Base-by-base conservation (phyloP, 2,329 filamentous ascomycete genomes). In the Pseudogymnoascus sp. region DNA sequence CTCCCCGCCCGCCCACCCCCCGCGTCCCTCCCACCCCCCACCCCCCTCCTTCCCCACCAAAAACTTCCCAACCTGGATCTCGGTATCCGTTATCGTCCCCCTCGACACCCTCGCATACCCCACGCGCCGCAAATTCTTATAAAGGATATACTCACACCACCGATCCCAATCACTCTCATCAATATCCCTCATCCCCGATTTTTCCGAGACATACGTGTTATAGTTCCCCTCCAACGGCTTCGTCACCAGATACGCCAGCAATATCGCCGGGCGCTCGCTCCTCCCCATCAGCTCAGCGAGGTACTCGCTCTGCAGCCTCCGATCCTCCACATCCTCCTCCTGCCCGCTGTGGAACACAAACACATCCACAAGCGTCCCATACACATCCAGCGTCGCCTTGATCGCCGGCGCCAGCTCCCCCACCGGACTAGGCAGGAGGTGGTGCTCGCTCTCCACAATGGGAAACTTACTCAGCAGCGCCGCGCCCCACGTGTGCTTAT, bases 271-370 rank as follows among this genome's bases (percentile, higher is more conserved):
- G 1, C 93, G 86, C 11, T 86, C 79, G 0, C 89, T 89, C 26
- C 84, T 86, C 50, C 90, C 90, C 95, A 99, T 99, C 60, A 96
- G 80, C 64, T 91, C 84, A 1, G 93, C 83, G 8, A 99, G 82
- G 72, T 97, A 99, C 73, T 91, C 84, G 0, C 86, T 85, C 77
- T 99, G 95, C 62, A 96, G 81, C 28, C 93, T 84, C 63, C 95
- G 85, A 71, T 99, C 95, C 74, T 97, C 93, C 0, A 87, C 87
- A 71, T 99, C 95, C 76, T 99, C 95, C 76, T 99, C 93, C 74
- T 99, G 95, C 11, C 95, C 95, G 0, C 93, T 97, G 78, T 99
- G 95, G 85, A 99, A 99, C 63, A 99, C 95, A 67, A 97, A 96
- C 1, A 97, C 89, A 70, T 99, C 95, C 9, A 99, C 84, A 62